Base-by-base conservation (phyloP, 129 eudicot genomes). In the Chrysanthemum seticuspe region DNA sequence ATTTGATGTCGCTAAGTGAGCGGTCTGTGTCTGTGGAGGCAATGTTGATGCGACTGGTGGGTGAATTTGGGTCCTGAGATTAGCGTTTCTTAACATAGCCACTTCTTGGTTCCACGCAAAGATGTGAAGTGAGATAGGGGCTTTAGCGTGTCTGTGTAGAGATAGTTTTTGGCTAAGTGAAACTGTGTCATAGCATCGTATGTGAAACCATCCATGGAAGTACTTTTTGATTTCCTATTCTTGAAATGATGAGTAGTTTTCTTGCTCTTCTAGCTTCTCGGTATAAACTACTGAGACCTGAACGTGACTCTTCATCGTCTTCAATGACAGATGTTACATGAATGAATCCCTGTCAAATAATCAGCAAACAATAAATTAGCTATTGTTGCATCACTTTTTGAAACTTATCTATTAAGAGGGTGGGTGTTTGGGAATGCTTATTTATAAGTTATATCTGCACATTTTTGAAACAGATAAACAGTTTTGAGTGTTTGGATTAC, bases 171-270 rank as follows among this genome's bases (percentile, higher is more conserved):
- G 96, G 86, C 98, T 89, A 14, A 92, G 87, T 11, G 98, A 92
- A 19, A 92, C 84, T 0, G 98, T 92, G 51, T 92, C 96, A 15
- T 85, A 92, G 70, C 98, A 92, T 19, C 88, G 78, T 23, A 89
- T 74, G 79, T 34, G 96, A 87, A 77, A 87, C 95, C 74, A 92
- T 89, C 98, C 96, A 92, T 15, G 98, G 96, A 4, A 92, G 92
- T 34, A 89, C 88, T 71, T 92, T 89, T 23, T 89, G 91, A 59
- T 87, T 85, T 13, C 87, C 74, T 61, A 92, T 81, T 58, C 96
- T 82, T 1, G 95, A 89, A 49, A 92, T 64, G 8, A 92, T 84
- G 2, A 89, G 84, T n/a, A 78, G 87, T 54, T 85, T 83, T 61
- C 80, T 76, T 62, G 87, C 86, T 31, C 36, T 82, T 12, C 6